These are phyloP conservation scores for Lodderomyces metapsilosis DNA, from an alignment of 1,139 yeast genomes.

Conservation along the genomic window DNA sequence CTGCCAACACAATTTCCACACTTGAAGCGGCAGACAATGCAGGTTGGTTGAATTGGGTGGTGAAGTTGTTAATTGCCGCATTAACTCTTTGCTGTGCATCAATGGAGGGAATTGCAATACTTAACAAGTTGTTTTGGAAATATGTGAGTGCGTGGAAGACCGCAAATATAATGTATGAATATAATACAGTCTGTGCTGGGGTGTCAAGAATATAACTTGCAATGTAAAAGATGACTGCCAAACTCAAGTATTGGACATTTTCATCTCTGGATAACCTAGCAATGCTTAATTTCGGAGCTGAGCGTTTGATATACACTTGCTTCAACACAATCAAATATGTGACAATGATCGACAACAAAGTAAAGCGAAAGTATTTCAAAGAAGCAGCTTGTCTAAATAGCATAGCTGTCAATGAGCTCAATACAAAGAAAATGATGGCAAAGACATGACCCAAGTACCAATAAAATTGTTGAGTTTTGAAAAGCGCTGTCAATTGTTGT, in stretches of 20 bases:
- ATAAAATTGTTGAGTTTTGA: constrained; percentile 47
- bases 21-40: constrained; percentile 49
- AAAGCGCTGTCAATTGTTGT: constrained; percentile 17
- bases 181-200: constrained; percentile 38
- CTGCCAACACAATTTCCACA: constrained; percentile 33
- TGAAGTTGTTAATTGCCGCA: constrained; percentile 30
- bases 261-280: constrained; percentile 38
- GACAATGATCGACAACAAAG: constrained; percentile 41
- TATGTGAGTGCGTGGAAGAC: constrained; percentile 56
- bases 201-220: constrained; percentile 29
- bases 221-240: constrained; percentile 39
- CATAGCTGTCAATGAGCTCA: constrained; percentile 27
- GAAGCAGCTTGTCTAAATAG: constrained; percentile 29
- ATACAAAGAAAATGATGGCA: constrained; percentile 33
- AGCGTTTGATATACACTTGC: constrained; percentile 38
- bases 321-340: constrained; percentile 50
- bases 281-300: constrained; percentile 14
- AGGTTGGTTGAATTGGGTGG: constrained; percentile 42
- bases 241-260: constrained; percentile 47
- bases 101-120: constrained; percentile 20
- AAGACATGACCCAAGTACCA: constrained; percentile 53
- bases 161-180: constrained; percentile 57
- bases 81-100: constrained; percentile 22
- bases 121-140: constrained; percentile 35
- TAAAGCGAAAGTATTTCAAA: constrained; percentile 33